Evolutionary conservation across 306 rosid species (phyloP).

Genomic region (Rosa persica): DNA sequence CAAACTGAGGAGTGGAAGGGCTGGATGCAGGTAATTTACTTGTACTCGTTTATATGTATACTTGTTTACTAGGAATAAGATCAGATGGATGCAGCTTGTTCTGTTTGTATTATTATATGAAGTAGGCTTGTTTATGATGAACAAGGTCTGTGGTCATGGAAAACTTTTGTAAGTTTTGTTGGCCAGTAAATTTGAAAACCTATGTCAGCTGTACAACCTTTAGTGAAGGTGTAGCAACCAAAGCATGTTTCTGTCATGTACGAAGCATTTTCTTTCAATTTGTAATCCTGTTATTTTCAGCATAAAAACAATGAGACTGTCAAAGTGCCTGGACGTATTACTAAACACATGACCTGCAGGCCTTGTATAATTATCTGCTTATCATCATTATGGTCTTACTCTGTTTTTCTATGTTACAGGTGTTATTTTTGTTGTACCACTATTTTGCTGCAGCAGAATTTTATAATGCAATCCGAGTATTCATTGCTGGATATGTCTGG

Average conservation of each 20-base stretch:
- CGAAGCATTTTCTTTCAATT: constrained; percentile 12
- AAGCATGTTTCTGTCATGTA: constrained; percentile 12
- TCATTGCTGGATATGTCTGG: constrained; percentile 95
- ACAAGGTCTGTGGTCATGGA: constrained; percentile 9
- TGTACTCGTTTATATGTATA: not conserved
- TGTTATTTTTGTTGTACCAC: constrained; percentile 91
- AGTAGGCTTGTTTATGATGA: constrained; percentile 12
- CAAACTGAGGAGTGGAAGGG: constrained; percentile 99
- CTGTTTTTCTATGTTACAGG: constrained; percentile 40
- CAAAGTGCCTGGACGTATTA: not conserved
- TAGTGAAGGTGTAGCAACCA: not conserved
- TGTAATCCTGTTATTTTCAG: constrained; percentile 22
- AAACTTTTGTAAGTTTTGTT: not conserved
- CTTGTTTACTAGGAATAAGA: constrained; percentile 6
- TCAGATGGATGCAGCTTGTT: not conserved
- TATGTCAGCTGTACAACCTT: not conserved
- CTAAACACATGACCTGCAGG: not conserved
- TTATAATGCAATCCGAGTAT: constrained; percentile 77
- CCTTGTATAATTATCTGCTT: not conserved
- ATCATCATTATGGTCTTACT: not conserved
- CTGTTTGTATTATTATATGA: constrained; percentile 8
- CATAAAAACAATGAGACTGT: not conserved
- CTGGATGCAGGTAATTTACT: constrained; percentile 85
- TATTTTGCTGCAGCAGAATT: constrained; percentile 87
- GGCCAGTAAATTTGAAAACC: not conserved